Base-by-base conservation (phyloP, 768 basidiomycete genomes). In the Termitomyces sp. region DNA sequence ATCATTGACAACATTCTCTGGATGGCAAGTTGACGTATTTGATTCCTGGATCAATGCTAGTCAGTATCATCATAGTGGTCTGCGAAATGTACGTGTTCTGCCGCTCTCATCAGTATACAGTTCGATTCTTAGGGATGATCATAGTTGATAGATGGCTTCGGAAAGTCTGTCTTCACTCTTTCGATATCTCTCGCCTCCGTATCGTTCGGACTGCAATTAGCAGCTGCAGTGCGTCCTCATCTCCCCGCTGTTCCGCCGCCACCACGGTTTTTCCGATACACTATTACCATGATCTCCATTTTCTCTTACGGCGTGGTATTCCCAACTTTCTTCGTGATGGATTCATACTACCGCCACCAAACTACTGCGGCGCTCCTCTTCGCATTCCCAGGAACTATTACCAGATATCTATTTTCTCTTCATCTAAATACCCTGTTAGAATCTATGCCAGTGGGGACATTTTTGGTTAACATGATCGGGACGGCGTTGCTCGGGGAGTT, bases 1-100 rank as follows among this genome's bases (percentile, higher is more conserved):
- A 3, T 96, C 93, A 1, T 70, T 98, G 62, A 99, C 97, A 10
- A 98, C 94, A 2, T 98, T 98, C 74, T 97, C 95, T 15, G 82
- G 86, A 35, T 98, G 97, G 97, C 92, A 98, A 69, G 66, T 91
- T 10, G 91, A 95, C 57, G 70, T 93, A 0, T 98, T 96, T 64
- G 70, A 79, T 50, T 89, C 93, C 0, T 98, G 94, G 84, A 76
- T 88, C 0, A 92, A 98, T 66, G 70, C 78, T 3, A 73, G 74
- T 33, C 68, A 74, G 10, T 79, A 76, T 44, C 66, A 76, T 52
- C 80, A 88, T 45, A 76, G 78, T 47, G 85, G 91, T 49, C 76
- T 98, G 31, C 76, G 82, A 58, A 81, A 89, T 67, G 95, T 93
- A 60, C 56, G 90, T 72, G 10, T 49, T 31, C 16, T 25, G 62